These are phyloP conservation scores for Setaria italica DNA, from an alignment of 202 grass and related monocot genomes.

Conservation along the genomic window DNA sequence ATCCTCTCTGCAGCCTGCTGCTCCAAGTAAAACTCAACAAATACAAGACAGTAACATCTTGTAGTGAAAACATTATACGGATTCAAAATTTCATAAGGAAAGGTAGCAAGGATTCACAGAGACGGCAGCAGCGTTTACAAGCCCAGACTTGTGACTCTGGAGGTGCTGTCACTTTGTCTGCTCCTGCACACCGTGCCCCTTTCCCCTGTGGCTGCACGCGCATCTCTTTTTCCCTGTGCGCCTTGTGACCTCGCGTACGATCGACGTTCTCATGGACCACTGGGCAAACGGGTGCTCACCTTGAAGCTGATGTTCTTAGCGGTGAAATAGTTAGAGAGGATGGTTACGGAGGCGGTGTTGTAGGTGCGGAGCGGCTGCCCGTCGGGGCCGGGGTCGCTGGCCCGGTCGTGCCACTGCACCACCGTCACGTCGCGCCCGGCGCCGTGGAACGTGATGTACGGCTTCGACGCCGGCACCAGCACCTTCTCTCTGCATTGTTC, in stretches of 20 bases:
- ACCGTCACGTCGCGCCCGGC: conserved; percentile 73
- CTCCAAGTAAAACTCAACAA: conserved; percentile 26
- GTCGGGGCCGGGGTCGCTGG: conserved; percentile 78
- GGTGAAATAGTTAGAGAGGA: conserved; percentile 91
- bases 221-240: not conserved
- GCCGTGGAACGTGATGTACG: conserved; percentile 89
- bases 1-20: conserved; percentile 15
- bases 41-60: not conserved
- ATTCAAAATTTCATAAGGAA: conserved; percentile 35
- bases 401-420: conserved; percentile 96
- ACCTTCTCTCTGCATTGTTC: conserved; percentile 80
- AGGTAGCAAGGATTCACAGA: not conserved
- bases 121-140: conserved; percentile 7
- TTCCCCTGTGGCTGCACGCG: not conserved
- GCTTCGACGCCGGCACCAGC: conserved; percentile 79
- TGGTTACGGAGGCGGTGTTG: conserved; percentile 90
- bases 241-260: conserved; percentile 43
- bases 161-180: conserved; percentile 48
- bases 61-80: not conserved
- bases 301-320: conserved; percentile 99
- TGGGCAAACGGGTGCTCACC: conserved; percentile 54
- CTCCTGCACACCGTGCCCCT: not conserved
- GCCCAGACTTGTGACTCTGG: conserved; percentile 40
- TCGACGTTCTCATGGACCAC: conserved; percentile 21
- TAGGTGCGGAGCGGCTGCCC: conserved; percentile 95